Evolutionary conservation across 805 yeast species (phyloP), one percentile per base, ranked within the genome.

Genomic region (Ogataea haglerorum): DNA sequence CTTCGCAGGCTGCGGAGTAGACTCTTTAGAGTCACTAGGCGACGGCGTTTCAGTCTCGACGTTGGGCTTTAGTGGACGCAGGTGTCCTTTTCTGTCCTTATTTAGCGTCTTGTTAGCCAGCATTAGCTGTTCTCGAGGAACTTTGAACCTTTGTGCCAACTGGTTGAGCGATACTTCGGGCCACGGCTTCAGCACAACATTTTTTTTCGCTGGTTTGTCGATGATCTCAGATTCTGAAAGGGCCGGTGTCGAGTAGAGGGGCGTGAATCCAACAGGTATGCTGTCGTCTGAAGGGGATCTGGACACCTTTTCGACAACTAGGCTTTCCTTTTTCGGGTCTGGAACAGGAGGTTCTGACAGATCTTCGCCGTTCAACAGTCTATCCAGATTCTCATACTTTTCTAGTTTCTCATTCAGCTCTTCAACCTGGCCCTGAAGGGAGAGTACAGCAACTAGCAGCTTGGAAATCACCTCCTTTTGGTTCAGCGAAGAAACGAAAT

Each of bases 91-190:
- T 23, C 46, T 51, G 13, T 45, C 48, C 17, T 26, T 43, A 13
- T 25, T 41, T 4, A 48, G 28, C 9, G 26, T 32, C 28, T 47
- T 48, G 21, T 47, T 46, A 6, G 49, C 37, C 28, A 45, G 50
- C 12, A 36, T 6, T 9, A 49, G 30, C 33, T 45, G 49, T 12
- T 53, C 54, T 29, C 49, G 51, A 6, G 63, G 48, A 16, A 58
- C 43, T 16, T 54, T 55, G 34, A 57, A 57, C 41, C 57, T 45
- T 10, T 45, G 43, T 2, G 61, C 62, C 19, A 58, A 37, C 45
- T 57, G 60, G 31, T 40, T 49, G n/a, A 57, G 43, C 7, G 63
- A 51, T 9, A 52, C 47, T 38, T 58, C 62, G 5, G 56, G 56
- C 60, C 60, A 57, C 10, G 61, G 61, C 34, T 47, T 52, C 30